These are phyloP conservation scores for Cytospora mali DNA, from an alignment of 2,329 filamentous ascomycete genomes.

Conservation along the genomic window DNA sequence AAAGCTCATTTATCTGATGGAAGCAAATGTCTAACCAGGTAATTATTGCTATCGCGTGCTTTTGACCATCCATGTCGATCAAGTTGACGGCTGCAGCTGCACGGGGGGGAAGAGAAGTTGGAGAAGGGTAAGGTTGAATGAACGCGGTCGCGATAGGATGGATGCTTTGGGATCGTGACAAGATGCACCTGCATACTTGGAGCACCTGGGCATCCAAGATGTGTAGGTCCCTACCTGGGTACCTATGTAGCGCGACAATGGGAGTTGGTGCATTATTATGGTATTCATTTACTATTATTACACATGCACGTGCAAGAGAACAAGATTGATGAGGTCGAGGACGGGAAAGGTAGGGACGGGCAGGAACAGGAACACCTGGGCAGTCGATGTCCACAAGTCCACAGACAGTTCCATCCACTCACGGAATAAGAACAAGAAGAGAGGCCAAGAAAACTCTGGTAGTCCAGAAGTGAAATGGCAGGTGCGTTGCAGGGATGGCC, in stretches of 20 bases:
- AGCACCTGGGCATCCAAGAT: no score
- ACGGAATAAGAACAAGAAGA: background rate
- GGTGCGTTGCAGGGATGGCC: conserved; percentile 27
- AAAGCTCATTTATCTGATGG: background rate
- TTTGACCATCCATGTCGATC: background rate
- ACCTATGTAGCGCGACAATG: background rate
- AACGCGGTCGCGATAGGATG: background rate
- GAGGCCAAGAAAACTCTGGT: conserved; percentile 26
- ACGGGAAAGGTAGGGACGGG: background rate
- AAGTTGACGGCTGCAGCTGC: background rate
- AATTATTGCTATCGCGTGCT: background rate
- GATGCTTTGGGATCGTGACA: background rate
- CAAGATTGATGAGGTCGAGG: background rate
- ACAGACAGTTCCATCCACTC: no score
- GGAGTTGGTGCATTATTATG: background rate
- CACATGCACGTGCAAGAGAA: background rate
- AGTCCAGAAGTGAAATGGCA: conserved; percentile 20
- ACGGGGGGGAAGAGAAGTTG: background rate
- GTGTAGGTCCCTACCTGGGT: no score
- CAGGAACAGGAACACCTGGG: background rate
- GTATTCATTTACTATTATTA: background rate
- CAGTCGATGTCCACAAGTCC: background rate
- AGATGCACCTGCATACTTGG: background rate
- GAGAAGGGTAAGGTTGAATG: background rate
- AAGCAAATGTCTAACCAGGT: background rate